A percentile compares a stretch with the other conserved stretches of the same genome.
Conservation (phyloP, 148 eudicot genomes). For the Hydrangea macrophylla region DNA sequence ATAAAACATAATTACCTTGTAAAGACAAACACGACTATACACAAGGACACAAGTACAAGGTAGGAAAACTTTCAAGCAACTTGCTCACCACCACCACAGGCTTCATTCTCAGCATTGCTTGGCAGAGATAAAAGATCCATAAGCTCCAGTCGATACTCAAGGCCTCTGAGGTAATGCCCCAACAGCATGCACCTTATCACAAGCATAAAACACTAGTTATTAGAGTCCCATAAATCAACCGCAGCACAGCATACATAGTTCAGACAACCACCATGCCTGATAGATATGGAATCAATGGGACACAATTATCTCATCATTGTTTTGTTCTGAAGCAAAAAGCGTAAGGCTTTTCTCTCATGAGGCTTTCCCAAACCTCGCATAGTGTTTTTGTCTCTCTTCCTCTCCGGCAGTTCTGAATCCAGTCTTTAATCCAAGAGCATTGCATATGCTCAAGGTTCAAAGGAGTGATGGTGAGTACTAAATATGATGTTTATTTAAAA, state of each 20-base stretch:
- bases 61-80: conserved; percentile 22
- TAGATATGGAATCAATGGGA: background rate
- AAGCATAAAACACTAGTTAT: background rate
- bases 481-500: no score
- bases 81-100: conserved; percentile 32
- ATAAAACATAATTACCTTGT: background rate
- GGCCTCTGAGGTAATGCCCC: conserved; percentile 90
- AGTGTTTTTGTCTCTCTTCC: background rate
- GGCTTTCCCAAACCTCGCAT: background rate
- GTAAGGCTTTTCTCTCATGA: background rate
- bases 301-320: background rate
- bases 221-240: background rate
- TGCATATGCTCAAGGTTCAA: background rate
- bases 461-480: no score
- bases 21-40: background rate
- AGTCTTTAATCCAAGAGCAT: background rate
- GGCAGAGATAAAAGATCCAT: conserved; percentile 57
- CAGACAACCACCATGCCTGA: background rate
- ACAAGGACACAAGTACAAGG: conserved; percentile 4
- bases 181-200: conserved; percentile 76
- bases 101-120: conserved; percentile 29
- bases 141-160: conserved; percentile 81
- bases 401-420: background rate
- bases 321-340: background rate
- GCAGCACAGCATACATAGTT: background rate